Base-by-base conservation (phyloP, 352 stramenopile species). In the Globisporangium sylvaticum region DNA sequence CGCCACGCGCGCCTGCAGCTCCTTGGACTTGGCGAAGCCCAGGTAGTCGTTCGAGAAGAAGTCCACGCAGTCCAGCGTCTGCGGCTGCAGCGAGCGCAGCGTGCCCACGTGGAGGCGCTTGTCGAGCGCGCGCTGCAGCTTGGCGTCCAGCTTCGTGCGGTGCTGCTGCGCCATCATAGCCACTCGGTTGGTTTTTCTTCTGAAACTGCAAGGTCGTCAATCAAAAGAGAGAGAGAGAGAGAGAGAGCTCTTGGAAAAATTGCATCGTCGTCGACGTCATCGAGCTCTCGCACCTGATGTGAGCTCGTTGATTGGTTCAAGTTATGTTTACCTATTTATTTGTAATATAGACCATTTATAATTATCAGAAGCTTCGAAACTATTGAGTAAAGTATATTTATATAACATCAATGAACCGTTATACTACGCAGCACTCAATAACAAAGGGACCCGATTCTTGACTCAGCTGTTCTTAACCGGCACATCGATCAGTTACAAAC, bases 1-100 rank as follows among this genome's bases (percentile, higher is more conserved):
- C 32, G 79, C 66, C 42, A 91, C 79, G 50, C 77, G 83, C 58
- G 76, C 62, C 15, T 76, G 72, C 54, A 98, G 80, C 68, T 77
- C 52, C 20, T 60, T 44, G 56, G 73, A 90, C 14, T 89, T 85
- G 18, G 96, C 93, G 48, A 99, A 82, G 20, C 97, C 96, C 22
- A 99, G 79, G 70, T 99, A 99, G 67, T 99, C 97, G 71, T 99
- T 99, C 60, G 90, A 98, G 67, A 85, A 97, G 75, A 99, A 99
- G 74, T 99, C 97, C 52, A 97, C 74, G 46, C 72, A 79, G 12
- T 67, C 52, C 12, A 68, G 58, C 15, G 70, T 59, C 0, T 67
- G 58, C 32, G 77, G 39, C 53, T 83, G 72, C 8, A 94, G 70
- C 15, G 64, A 65, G 18, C 86, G 82, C 55, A 90, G 72, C 32